Conservation (phyloP, 345 rosid genomes). For the Dovyalis caffra region DNA sequence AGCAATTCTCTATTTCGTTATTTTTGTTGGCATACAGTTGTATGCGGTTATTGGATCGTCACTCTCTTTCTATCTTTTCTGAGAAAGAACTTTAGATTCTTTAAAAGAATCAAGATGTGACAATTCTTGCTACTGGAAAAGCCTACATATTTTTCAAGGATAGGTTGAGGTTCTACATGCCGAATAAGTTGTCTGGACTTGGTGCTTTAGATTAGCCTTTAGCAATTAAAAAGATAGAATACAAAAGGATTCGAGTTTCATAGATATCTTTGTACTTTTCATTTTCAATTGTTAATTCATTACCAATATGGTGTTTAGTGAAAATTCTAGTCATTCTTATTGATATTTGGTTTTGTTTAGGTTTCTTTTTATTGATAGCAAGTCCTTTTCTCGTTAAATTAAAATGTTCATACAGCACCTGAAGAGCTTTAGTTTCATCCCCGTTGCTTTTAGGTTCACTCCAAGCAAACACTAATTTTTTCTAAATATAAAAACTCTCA, state of each 20-base stretch:
- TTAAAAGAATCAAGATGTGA: neutral
- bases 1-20: neutral
- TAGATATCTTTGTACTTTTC: too few relatives aligned
- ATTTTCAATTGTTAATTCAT: too few relatives aligned
- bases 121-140: neutral
- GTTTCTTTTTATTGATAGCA: too few relatives aligned
- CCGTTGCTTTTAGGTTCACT: neutral
- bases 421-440: neutral
- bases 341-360: too few relatives aligned
- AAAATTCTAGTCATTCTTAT: too few relatives aligned
- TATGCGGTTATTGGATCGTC: neutral
- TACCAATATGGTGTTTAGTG: too few relatives aligned
- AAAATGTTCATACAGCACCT: too few relatives aligned
- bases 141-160: neutral
- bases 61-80: neutral
- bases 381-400: too few relatives aligned
- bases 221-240: too few relatives aligned
- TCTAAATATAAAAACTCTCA: neutral
- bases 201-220: neutral
- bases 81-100: neutral
- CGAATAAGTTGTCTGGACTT: neutral
- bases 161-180: neutral
- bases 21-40: neutral
- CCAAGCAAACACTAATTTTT: neutral
- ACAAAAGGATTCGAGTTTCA: too few relatives aligned